Evolutionary conservation across 495 filamentous ascomycete genomes (phyloP), one percentile per base, ranked within the genome.

Genomic region (Chaetomium tenue): DNA sequence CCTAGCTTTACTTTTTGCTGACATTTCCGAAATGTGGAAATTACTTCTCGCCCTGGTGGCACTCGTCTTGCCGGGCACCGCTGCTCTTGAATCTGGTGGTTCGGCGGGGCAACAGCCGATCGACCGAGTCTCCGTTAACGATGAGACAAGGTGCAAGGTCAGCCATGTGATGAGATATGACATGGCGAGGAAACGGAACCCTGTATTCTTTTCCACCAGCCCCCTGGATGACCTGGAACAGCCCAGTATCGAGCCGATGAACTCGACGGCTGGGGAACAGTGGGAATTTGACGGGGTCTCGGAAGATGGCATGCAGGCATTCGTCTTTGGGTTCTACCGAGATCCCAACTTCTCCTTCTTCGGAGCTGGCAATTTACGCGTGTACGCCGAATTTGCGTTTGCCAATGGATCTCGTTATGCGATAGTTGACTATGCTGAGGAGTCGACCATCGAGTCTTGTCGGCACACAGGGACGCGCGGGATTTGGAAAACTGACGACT

Each of bases 251-350:
- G 44, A n/a, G 44, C 44, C 44, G 15, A 47, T 47, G 44, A 47
- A 47, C 44, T 15, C 16, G 20, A 47, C 44, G 44, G 44, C 44
- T 7, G 44, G 44, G 16, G 44, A 47, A 18, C 44, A 47, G 44
- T 47, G 44, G 44, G 44, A 47, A 18, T 47, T 47, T 18, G 44
- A 47, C 44, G 44, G 15, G 20, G 44, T 47, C 44, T 47, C 44
- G 18, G 44, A 47, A 5, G 44, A 47, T 20, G 44, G 44, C 15
- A 15, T 20, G 44, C 18, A 15, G 1, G 44, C 20, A 22, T 22
- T 23, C 48, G 23, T 51, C 20, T 51, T 51, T 75, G 39, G 39
- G 2, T 40, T 40, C 39, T 40, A 40, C 39, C 39, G 39, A 2
- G 39, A 40, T 40, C 39, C 39, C 39, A 40, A 40, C 9, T 40